Evolutionary conservation across 495 filamentous ascomycete species (phyloP).

Genomic region (Trichocladium uniseriatum): DNA sequence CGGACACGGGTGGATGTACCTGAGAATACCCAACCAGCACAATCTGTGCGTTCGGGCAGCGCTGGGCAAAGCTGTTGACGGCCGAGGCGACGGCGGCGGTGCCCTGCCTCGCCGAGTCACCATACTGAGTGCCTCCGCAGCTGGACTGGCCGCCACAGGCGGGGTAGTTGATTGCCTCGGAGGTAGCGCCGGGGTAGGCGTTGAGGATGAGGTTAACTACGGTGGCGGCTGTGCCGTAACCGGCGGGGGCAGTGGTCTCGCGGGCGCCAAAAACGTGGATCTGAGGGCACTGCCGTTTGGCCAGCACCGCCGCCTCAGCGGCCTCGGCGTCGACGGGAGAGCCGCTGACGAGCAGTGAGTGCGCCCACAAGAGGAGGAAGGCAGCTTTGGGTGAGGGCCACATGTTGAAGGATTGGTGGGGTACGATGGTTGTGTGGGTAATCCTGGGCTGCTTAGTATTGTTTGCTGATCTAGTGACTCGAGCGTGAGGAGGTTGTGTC

Average conservation of each 20-base stretch:
- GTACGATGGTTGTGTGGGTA: too few relatives aligned
- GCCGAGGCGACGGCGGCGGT: conserved; percentile 43
- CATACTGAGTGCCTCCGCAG: conserved; percentile 46
- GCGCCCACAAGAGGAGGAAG: conserved; percentile 21
- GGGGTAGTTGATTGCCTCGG: conserved; percentile 44
- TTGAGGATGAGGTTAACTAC: conserved; percentile 46
- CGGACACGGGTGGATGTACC: conserved; percentile 32
- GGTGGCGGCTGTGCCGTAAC: conserved; percentile 44
- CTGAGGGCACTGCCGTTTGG: conserved; percentile 33
- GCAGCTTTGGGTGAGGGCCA: conserved; percentile 26
- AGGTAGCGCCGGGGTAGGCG: conserved; percentile 46
- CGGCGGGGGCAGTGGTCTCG: conserved; percentile 49
- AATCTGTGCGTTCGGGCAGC: conserved; percentile 47
- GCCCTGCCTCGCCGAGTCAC: conserved; percentile 42
- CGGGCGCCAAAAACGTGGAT: conserved; percentile 57
- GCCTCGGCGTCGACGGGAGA: conserved; percentile 21
- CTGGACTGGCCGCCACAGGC: conserved; percentile 41
- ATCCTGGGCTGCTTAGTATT: too few relatives aligned
- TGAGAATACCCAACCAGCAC: conserved; percentile 58
- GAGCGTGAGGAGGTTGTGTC: background rate
- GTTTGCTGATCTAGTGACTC: too few relatives aligned
- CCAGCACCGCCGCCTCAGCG: conserved; percentile 11
- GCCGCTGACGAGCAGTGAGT: conserved; percentile 23
- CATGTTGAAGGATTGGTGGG: too few relatives aligned
- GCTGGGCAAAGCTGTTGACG: conserved; percentile 43